A percentile compares a stretch with the other conserved stretches of the same genome.
Conservation (phyloP, 2,329 filamentous ascomycete genomes). For the Amylocarpus encephaloides region DNA sequence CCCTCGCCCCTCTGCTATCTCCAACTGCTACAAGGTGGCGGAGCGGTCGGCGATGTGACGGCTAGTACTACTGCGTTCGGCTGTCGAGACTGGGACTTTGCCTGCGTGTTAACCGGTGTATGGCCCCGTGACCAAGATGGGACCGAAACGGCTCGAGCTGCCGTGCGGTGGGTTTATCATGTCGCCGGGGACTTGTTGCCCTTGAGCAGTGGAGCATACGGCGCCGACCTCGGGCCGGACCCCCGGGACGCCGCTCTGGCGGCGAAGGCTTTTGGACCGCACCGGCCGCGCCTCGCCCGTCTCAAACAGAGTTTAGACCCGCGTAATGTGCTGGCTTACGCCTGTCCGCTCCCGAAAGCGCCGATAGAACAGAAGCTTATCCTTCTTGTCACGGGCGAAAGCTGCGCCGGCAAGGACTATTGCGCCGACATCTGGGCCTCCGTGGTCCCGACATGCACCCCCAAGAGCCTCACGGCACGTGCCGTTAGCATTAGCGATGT, state of each 20-base stretch:
- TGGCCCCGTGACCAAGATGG: conserved; percentile 50
- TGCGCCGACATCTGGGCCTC: conserved; percentile 48
- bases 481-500: conserved; percentile 50
- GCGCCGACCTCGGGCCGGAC: conserved; percentile 57
- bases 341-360: conserved; percentile 45
- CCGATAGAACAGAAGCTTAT: conserved; percentile 39
- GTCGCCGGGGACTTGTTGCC: conserved; percentile 43
- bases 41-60: conserved; percentile 40
- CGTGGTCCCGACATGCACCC: conserved; percentile 32
- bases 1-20: conserved; percentile 46
- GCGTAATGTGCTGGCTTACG: conserved; percentile 43
- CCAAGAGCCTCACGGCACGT: conserved; percentile 33
- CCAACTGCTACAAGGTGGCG: conserved; percentile 55
- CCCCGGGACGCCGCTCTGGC: conserved; percentile 49
- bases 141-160: conserved; percentile 34
- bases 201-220: conserved; percentile 46
- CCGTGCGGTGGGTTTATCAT: conserved; percentile 50
- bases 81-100: conserved; percentile 57
- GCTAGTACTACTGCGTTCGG: conserved; percentile 50
- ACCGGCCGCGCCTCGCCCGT: conserved; percentile 40
- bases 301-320: conserved; percentile 48
- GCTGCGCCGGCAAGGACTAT: conserved; percentile 53
- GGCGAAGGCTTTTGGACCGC: conserved; percentile 49
- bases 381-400: conserved; percentile 45
- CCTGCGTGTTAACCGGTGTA: conserved; percentile 56